Evolutionary conservation across 768 basidiomycete genomes (phyloP), one percentile per base, ranked within the genome.

Genomic region (Russula emetica): DNA sequence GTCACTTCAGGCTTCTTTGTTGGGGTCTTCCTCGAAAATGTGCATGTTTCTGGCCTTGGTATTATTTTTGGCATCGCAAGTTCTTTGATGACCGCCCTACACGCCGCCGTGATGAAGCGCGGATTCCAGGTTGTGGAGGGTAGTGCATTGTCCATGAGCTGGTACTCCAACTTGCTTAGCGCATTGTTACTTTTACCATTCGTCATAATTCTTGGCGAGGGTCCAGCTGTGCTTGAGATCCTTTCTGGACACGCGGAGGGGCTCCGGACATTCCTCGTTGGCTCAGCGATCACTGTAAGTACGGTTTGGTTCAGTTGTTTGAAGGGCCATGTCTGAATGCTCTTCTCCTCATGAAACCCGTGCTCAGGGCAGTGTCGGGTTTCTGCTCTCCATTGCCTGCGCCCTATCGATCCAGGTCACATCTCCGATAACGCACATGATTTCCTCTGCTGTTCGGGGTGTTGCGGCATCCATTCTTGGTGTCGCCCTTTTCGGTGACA

Each of bases 361-460:
- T 32, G 16, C 42, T 8, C 55, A 94, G 91, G 94, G 94, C 36
- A 77, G 82, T 20, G 77, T 97, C 58, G 95, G 95, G 11, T 98
- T 97, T 82, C 76, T 95, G 69, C 97, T 98, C 85, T 92, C 90
- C 76, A 83, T 98, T 59, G 94, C 95, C 11, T 92, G 91, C 66
- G 78, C 95, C 65, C 80, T 98, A 34, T 94, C 92, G 28, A 97
- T 98, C 80, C 95, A 98, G 74, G 90, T 98, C 66, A 98, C 95
- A 9, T 96, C 94, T 1, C 95, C 95, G 16, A 94, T 98, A 73
- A 95, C 95, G 2, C 95, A 98, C 74, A 98, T 98, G 95, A 79
- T 97, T 30, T 95, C 93, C 4, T 94, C 94, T 13, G 95, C 96
- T 22, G 92, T 96, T 5, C 89, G 95, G 59, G 94, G 96, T 20